Conservation (phyloP, 2,329 filamentous ascomycete genomes). For the Sporothrix pallida region DNA sequence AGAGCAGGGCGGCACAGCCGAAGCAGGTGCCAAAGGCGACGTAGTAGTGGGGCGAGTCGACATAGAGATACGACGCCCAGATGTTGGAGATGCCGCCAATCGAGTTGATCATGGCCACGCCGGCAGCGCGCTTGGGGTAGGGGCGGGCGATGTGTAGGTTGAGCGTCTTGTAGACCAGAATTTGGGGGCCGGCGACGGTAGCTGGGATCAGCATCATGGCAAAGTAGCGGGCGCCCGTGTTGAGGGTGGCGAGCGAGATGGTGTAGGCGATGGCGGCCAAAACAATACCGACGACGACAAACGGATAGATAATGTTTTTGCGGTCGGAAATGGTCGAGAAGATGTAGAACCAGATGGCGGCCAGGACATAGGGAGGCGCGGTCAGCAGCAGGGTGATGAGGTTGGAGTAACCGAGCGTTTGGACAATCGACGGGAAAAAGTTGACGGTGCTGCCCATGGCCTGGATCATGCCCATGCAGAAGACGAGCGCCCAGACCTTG, state of each 20-base stretch:
- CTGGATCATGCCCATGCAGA: neutral
- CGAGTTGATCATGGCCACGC: constrained; percentile 49
- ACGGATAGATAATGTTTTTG: neutral
- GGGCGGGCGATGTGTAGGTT: constrained; percentile 46
- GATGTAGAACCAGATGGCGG: neutral
- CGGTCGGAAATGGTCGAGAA: neutral
- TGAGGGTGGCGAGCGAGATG: neutral
- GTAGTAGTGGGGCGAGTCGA: constrained; percentile 38
- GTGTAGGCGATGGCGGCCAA: neutral
- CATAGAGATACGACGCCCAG: constrained; percentile 47
- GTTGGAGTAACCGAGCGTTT: neutral
- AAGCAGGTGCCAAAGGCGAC: constrained; percentile 38
- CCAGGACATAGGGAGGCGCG: neutral
- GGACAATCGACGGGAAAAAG: neutral
- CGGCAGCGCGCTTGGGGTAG: constrained; percentile 50
- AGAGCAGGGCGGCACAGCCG: constrained; percentile 38
- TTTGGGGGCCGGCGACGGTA: constrained; percentile 49
- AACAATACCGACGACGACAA: neutral
- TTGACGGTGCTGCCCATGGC: neutral
- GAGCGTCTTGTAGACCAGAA: constrained; percentile 50
- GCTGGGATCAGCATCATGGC: constrained; percentile 49
- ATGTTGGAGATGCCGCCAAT: constrained; percentile 46
- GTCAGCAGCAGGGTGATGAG: neutral
- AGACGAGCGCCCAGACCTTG: neutral
- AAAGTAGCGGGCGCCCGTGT: neutral